A percentile compares a stretch with the other conserved stretches of the same genome.
Evolutionary conservation across 768 basidiomycete genomes (phyloP).

Genomic region (Pholiota conissans): DNA sequence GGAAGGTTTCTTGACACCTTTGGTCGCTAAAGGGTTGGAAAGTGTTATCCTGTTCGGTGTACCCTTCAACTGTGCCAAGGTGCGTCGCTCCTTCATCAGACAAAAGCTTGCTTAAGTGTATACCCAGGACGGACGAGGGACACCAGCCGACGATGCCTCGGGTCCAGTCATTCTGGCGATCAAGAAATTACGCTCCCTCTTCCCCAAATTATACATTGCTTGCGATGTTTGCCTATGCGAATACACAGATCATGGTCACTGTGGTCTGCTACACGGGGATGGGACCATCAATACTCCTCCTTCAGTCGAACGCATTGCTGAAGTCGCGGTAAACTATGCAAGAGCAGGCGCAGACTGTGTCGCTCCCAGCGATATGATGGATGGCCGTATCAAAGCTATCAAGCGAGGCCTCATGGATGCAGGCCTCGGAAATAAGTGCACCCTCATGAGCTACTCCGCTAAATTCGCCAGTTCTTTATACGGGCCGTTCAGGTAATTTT

Average conservation of each 20-base stretch:
- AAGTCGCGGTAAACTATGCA: slow-evolving; percentile 92
- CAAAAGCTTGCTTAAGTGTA: background rate
- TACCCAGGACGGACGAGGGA: slow-evolving; percentile 78
- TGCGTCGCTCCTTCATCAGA: slow-evolving; percentile 25
- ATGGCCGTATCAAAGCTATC: slow-evolving; percentile 88
- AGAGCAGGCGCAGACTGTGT: slow-evolving; percentile 97
- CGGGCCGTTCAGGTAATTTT: slow-evolving; percentile 86
- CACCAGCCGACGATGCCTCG: slow-evolving; percentile 84
- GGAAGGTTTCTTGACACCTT: slow-evolving; percentile 81
- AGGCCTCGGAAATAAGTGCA: slow-evolving; percentile 85
- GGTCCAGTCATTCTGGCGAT: slow-evolving; percentile 97
- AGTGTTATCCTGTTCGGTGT: slow-evolving; percentile 97
- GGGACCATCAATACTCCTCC: slow-evolving; percentile 76
- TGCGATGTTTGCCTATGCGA: slow-evolving; percentile 99
- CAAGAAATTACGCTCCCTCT: slow-evolving; percentile 69
- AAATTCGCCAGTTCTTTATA: slow-evolving; percentile 96
- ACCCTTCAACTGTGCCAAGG: slow-evolving; percentile 79
- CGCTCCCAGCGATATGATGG: slow-evolving; percentile 99
- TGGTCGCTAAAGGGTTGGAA: slow-evolving; percentile 85
- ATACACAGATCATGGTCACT: slow-evolving; percentile 98
- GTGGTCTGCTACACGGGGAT: slow-evolving; percentile 75
- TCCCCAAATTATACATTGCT: slow-evolving; percentile 86
- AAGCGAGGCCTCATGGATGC: slow-evolving; percentile 82
- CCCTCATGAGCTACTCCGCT: slow-evolving; percentile 95
- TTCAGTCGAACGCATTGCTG: slow-evolving; percentile 84